Conservation (phyloP, 108 stramenopile genomes). For the Licmophora abbreviata region DNA sequence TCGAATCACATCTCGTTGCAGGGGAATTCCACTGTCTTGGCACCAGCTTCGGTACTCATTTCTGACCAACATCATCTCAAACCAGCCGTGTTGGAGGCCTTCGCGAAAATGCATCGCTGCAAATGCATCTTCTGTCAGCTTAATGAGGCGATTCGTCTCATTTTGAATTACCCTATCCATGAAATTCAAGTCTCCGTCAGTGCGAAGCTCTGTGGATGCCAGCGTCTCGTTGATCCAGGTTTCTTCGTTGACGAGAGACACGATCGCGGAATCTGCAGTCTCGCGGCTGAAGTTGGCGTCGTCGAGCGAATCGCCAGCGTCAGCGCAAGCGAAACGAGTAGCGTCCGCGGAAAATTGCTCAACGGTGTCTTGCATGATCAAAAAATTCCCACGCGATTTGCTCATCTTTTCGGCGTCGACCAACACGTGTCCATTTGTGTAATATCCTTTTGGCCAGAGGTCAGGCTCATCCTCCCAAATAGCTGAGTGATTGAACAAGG, state of each 20-base stretch:
- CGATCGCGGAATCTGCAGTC: constrained; percentile 86
- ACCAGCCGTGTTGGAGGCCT: constrained; percentile 90
- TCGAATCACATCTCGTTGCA: constrained; percentile 73
- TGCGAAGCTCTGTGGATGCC: constrained; percentile 38
- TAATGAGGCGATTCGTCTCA: constrained; percentile 83
- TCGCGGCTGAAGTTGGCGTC: constrained; percentile 97
- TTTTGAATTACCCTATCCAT: constrained; percentile 88
- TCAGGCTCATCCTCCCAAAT: constrained; percentile 91
- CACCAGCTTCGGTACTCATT: constrained; percentile 93
- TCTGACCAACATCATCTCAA: constrained; percentile 83
- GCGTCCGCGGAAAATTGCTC: constrained; percentile 84
- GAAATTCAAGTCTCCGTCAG: constrained; percentile 53
- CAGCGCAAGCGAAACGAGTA: constrained; percentile 90
- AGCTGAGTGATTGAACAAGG: constrained; percentile 96
- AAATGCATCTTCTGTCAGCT: constrained; percentile 46
- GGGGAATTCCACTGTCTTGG: constrained; percentile 65
- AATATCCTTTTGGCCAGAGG: constrained; percentile 91
- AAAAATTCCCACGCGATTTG: constrained; percentile 97
- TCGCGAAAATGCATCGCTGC: constrained; percentile 84
- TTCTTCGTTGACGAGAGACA: constrained; percentile 83
- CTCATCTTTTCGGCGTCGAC: constrained; percentile 97
- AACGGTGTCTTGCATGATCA: constrained; percentile 91
- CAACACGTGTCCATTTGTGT: constrained; percentile 91
- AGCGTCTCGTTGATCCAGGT: constrained; percentile 76
- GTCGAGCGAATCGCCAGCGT: constrained; percentile 94